These are phyloP conservation scores for Cytospora piceae DNA, from an alignment of 2,329 filamentous ascomycete genomes.

Conservation along the genomic window DNA sequence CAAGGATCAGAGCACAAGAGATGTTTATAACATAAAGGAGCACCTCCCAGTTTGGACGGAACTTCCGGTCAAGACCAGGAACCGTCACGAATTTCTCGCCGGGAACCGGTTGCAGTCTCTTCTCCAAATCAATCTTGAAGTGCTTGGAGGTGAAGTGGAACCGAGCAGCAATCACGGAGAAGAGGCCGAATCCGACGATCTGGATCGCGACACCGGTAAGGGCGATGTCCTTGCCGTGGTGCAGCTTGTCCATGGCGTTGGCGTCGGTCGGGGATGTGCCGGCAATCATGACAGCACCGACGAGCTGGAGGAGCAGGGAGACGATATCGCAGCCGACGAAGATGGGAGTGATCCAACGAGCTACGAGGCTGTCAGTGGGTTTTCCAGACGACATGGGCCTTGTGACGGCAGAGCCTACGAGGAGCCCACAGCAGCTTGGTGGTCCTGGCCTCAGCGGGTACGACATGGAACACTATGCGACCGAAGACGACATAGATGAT, in stretches of 20 bases:
- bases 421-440: slow-evolving; percentile 43
- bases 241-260: slow-evolving; percentile 39
- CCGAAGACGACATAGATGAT: slow-evolving; percentile 45
- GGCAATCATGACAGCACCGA: slow-evolving; percentile 46
- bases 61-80: slow-evolving; percentile 32
- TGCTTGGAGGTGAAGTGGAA: slow-evolving; percentile 51
- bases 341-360: slow-evolving; percentile 43
- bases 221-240: slow-evolving; percentile 44
- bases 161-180: slow-evolving; percentile 48
- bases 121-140: slow-evolving; percentile 39
- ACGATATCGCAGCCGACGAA: slow-evolving; percentile 47
- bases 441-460: slow-evolving; percentile 40
- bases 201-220: slow-evolving; percentile 48
- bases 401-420: slow-evolving; percentile 28
- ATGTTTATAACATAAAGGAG: slow-evolving; percentile 42
- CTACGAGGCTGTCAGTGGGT: slow-evolving; percentile 29
- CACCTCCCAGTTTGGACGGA: slow-evolving; percentile 41
- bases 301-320: slow-evolving; percentile 44
- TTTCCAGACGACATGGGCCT: neutral
- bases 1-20: slow-evolving; percentile 39
- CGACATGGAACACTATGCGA: slow-evolving; percentile 44
- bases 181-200: slow-evolving; percentile 50
- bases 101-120: slow-evolving; percentile 36
- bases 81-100: slow-evolving; percentile 41
- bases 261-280: slow-evolving; percentile 39